phyloP scores from a whole-genome alignment of 768 basidiomycete species.

The Tricholoma hemisulphureum region DNA sequence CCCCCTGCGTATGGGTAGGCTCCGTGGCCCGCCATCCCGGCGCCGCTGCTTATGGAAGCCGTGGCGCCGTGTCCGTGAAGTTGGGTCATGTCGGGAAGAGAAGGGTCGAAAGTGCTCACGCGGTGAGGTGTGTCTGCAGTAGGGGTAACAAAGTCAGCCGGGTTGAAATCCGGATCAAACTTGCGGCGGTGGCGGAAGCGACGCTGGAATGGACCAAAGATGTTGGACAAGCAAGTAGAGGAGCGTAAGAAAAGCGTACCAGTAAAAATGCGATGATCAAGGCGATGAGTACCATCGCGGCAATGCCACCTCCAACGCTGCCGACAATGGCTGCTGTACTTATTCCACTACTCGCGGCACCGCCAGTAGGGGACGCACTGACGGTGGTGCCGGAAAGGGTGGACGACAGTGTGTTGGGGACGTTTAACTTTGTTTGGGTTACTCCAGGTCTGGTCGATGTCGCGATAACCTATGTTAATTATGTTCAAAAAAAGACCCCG shows the following conservation, averaged over 20 bases:
- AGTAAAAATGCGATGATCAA: slow-evolving; percentile 40
- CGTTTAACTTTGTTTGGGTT: slow-evolving; percentile 19
- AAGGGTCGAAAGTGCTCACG: slow-evolving; percentile 24
- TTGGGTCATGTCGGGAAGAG: slow-evolving; percentile 28
- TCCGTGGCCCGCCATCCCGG: slow-evolving; percentile 41
- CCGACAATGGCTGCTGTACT: slow-evolving; percentile 44
- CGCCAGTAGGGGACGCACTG: slow-evolving; percentile 8
- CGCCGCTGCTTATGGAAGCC: slow-evolving; percentile 29
- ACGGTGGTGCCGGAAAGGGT: slow-evolving; percentile 19
- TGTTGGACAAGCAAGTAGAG: slow-evolving; percentile 1
- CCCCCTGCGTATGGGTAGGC: slow-evolving; percentile 28
- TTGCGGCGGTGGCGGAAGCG: slow-evolving; percentile 32
- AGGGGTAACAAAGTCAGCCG: slow-evolving; percentile 19
- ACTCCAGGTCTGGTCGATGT: slow-evolving; percentile 11
- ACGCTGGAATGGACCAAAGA: slow-evolving; percentile 27
- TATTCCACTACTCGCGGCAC: slow-evolving; percentile 21
- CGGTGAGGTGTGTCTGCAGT: slow-evolving; percentile 12
- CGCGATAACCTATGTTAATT: slow-evolving; percentile 11
- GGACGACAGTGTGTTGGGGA: slow-evolving; percentile 15
- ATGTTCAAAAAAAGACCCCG: slow-evolving; percentile 3
- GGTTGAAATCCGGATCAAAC: slow-evolving; percentile 36
- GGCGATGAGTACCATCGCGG: slow-evolving; percentile 34
- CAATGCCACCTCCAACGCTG: slow-evolving; percentile 38
- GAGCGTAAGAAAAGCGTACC: slow-evolving; percentile 24
- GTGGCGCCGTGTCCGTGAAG: slow-evolving; percentile 22